These are phyloP conservation scores for Colletotrichum melonis DNA, from an alignment of 2,329 filamentous ascomycete genomes.

Conservation along the genomic window DNA sequence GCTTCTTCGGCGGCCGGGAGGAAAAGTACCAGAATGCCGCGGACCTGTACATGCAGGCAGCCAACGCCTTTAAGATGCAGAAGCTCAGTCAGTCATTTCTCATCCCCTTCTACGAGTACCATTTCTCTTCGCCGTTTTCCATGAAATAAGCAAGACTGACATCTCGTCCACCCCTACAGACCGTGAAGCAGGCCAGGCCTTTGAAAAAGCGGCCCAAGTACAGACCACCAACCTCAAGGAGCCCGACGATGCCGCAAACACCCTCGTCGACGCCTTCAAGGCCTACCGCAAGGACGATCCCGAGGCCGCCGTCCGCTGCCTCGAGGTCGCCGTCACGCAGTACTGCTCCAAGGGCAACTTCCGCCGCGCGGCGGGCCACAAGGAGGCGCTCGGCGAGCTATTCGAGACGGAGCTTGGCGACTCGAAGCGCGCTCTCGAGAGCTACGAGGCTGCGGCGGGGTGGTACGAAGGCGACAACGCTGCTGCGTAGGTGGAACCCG, in stretches of 20 bases:
- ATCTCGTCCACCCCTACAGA: conserved; percentile 59
- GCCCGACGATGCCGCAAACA: conserved; percentile 91
- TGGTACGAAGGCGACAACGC: conserved; percentile 94
- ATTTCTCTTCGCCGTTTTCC: too few relatives aligned
- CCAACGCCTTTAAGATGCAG: conserved; percentile 91
- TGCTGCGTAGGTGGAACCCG: conserved; percentile 70
- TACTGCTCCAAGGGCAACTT: conserved; percentile 94
- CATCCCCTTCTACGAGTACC: not conserved
- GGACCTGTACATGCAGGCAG: conserved; percentile 88
- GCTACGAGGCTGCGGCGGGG: conserved; percentile 85
- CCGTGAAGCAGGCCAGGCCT: conserved; percentile 86
- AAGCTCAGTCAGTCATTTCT: conserved; percentile 73
- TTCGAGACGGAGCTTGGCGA: conserved; percentile 87
- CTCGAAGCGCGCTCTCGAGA: conserved; percentile 80
- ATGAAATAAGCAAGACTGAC: not conserved
- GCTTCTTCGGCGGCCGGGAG: conserved; percentile 85
- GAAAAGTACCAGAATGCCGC: conserved; percentile 93
- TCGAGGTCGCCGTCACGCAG: conserved; percentile 83
- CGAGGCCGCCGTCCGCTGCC: conserved; percentile 82
- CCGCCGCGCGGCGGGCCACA: conserved; percentile 87
- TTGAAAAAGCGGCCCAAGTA: conserved; percentile 86
- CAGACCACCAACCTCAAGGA: conserved; percentile 87
- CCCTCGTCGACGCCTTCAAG: conserved; percentile 91
- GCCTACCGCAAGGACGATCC: conserved; percentile 89
- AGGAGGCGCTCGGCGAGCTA: conserved; percentile 88